Base-by-base conservation (phyloP, 495 filamentous ascomycete genomes). In the Lepidopterella palustris region DNA sequence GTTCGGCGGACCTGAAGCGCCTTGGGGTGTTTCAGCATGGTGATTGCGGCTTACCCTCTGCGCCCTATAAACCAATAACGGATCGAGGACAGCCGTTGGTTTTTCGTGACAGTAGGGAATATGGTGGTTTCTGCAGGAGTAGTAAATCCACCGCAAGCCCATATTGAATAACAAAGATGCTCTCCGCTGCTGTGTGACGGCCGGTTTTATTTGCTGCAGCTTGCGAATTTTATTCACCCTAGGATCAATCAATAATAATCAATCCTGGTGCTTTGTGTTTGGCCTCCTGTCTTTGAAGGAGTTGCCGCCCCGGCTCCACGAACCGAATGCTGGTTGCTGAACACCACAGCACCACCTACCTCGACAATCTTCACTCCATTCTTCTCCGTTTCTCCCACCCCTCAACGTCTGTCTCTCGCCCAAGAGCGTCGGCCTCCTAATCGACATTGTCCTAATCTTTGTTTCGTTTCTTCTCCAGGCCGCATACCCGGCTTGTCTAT, bases 391-490 rank as follows among this genome's bases (percentile, higher is more conserved):
- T 40, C 52, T 49, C 53, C 39, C 45, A 8, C 58, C 18, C 21
- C 49, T 39, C 61, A 47, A 26, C 42, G 21, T n/a, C 55, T 18
- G 53, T 29, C 15, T 58, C 59, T 45, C 57, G 45, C 31, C 47
- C 21, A 32, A 50, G 58, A 51, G 58, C 51, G 39, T 55, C 54
- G 32, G 45, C 53, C 49, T 60, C 55, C 57, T 50, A 53, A 59
- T 52, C 21, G 45, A 28, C 51, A 50, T 51, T 62, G 61, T 60
- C 60, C 49, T 63, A 66, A 60, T 63, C 64, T 55, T 35, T 39
- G 35, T 62, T 59, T 59, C 20, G 47, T 55, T 63, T 62, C 52
- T 66, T 63, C 60, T 63, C 59, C 59, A 63, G 53, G 55, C 56
- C 42, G n/a, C 55, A 26, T 28, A 18, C 5, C 47, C 50, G 60